Percentiles rank a stretch among this genome's conserved stretches.
Evolutionary conservation across 345 rosid species (phyloP).

Genomic region (Noccaea caerulescens): DNA sequence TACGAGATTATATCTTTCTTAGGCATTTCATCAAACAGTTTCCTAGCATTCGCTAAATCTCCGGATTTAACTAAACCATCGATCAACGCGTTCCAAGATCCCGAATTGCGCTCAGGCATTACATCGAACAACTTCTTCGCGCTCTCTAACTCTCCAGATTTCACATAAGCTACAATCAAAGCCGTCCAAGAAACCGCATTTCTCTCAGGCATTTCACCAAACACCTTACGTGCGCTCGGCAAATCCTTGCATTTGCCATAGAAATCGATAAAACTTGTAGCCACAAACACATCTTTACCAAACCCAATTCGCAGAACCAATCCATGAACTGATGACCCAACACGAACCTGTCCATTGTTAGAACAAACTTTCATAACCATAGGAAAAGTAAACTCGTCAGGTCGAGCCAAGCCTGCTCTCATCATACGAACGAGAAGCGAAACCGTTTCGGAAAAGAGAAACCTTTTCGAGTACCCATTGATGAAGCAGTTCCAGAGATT

Average conservation of each 20-base stretch:
- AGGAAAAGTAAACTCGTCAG: constrained; percentile 63
- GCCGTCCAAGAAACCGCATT: constrained; percentile 82
- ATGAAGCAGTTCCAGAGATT: constrained; percentile 66
- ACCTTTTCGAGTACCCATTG: constrained; percentile 46
- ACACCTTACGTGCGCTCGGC: constrained; percentile 59
- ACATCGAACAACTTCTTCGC: constrained; percentile 54
- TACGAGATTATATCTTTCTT: constrained; percentile 64
- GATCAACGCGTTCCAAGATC: constrained; percentile 72
- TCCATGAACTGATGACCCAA: constrained; percentile 63
- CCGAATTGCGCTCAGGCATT: constrained; percentile 63
- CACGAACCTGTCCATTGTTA: constrained; percentile 41
- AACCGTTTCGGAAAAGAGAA: constrained; percentile 44
- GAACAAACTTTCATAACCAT: constrained; percentile 62
- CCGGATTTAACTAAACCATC: constrained; percentile 56
- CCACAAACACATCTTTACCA: constrained; percentile 55
- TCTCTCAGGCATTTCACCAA: constrained; percentile 59
- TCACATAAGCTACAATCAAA: constrained; percentile 59
- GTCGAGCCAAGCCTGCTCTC: constrained; percentile 43
- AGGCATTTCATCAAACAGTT: constrained; percentile 71
- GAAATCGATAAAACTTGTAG: constrained; percentile 65
- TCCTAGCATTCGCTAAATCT: constrained; percentile 61
- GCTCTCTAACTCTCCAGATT: constrained; percentile 53
- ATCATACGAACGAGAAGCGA: constrained; percentile 63
- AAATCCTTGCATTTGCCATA: constrained; percentile 66
- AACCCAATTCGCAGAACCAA: constrained; percentile 51